These are phyloP conservation scores for Suillus cothurnatus DNA, from an alignment of 768 basidiomycete genomes.

Conservation along the genomic window DNA sequence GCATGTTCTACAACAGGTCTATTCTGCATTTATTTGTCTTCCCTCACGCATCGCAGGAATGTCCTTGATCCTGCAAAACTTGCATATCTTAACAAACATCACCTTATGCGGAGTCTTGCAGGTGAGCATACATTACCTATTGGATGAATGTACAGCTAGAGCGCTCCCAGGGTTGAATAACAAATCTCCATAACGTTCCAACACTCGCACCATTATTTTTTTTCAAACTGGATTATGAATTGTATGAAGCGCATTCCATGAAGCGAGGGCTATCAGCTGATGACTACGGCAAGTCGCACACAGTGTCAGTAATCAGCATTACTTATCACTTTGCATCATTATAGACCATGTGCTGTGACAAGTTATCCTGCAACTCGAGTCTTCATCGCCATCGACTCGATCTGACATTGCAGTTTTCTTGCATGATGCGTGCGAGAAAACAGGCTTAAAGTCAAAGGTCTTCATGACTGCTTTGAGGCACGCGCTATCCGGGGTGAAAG, in stretches of 20 bases:
- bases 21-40: constrained; percentile 61
- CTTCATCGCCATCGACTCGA: constrained; percentile 3
- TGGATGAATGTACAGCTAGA: neutral
- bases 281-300: constrained; percentile 49
- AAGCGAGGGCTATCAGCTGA: constrained; percentile 40
- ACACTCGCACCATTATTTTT: constrained; percentile 78
- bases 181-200: constrained; percentile 72
- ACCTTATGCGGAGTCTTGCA: constrained; percentile 67
- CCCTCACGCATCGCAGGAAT: constrained; percentile 82
- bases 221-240: constrained; percentile 58
- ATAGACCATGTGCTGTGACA: constrained; percentile 3
- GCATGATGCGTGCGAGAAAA: constrained; percentile 44
- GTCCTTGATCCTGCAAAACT: constrained; percentile 80
- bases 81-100: constrained; percentile 86
- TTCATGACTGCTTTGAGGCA: constrained; percentile 78
- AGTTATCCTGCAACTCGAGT: constrained; percentile 2
- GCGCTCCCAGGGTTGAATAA: constrained; percentile 59
- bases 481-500: constrained; percentile 80
- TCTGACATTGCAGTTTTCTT: constrained; percentile 40
- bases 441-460: constrained; percentile 45
- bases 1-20: neutral
- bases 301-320: neutral
- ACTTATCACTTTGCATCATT: constrained; percentile 8
- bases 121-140: constrained; percentile 34
- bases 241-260: constrained; percentile 59